Percentiles rank a stretch among this genome's conserved stretches.
Conservation (phyloP, 108 stramenopile genomes). For the Discostella pseudostelligera region DNA sequence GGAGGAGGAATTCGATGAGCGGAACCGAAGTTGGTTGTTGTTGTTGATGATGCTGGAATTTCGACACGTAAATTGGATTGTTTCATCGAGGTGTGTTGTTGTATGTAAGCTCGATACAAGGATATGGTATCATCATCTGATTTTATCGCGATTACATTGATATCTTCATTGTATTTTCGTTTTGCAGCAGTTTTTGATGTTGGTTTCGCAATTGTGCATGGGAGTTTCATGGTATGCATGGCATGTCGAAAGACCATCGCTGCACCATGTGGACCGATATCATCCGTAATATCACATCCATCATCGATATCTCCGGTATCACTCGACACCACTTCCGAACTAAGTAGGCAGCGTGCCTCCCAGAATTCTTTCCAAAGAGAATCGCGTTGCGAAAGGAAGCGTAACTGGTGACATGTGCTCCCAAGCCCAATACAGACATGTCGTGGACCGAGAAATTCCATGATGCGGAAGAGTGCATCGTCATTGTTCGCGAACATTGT, state of each 20-base stretch:
- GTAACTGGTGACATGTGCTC: conserved; percentile 17
- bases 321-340: conserved; percentile 4
- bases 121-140: neutral
- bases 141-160: too few relatives aligned
- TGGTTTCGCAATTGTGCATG: too few relatives aligned
- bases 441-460: conserved; percentile 29
- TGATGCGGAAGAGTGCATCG: conserved; percentile 23
- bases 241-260: conserved; percentile 18
- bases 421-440: conserved; percentile 21
- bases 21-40: neutral
- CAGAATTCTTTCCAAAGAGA: conserved; percentile 33
- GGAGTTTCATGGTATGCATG: conserved; percentile 2
- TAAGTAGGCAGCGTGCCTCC: neutral
- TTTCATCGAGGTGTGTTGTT: conserved; percentile 28
- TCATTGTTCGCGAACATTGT: conserved; percentile 10
- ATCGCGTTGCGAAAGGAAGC: conserved; percentile 14
- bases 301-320: neutral
- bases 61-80: conserved; percentile 29
- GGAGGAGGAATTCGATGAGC: too few relatives aligned
- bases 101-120: conserved; percentile 16
- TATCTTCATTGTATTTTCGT: too few relatives aligned
- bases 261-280: conserved; percentile 2
- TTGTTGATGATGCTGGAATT: neutral
- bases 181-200: too few relatives aligned
- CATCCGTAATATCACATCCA: neutral